Base-by-base conservation (phyloP, 106 monocot genomes). In the Triglochin maritima region DNA sequence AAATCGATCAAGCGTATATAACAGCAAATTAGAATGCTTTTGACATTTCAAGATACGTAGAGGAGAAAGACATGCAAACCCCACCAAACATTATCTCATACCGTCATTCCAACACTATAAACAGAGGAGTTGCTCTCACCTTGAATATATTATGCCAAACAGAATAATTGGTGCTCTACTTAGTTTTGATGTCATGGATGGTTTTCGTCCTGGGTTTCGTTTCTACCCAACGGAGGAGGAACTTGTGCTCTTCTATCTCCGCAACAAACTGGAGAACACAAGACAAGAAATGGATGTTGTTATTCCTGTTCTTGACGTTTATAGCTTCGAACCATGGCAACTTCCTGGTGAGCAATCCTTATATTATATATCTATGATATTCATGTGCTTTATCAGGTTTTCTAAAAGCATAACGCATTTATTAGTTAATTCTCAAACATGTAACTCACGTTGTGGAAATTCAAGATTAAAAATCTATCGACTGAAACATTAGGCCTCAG, bases 191-290 rank as follows among this genome's bases (percentile, higher is more conserved):
- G 29, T 11, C 56, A 12, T 57, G 13, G 17, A 59, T 59, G 41
- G 59, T 7, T n/a, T 6, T 3, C 29, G 6, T 47, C 48, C 7
- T 49, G 92, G 92, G 6, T 81, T 64, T 56, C 74, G 92, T 1
- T 92, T 92, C 79, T 85, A 69, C 71, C 92, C 92, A 2, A 92
- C 92, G 0, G 92, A 92, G 17, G 85, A 85, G 60, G 92, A 92
- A 74, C 81, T 92, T n/a, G 57, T 92, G 47, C 49, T 59, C n/a
- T 92, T 92, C 85, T 92, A 88, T 74, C 88, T 92, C 6, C 72
- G 49, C 6, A 78, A 88, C 76, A 92, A 81, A 77, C 79, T 92
- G 48, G 41, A 68, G 14, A 64, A 73, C 69, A 58, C 12, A 44
- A 76, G 79, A 7, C 42, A 67, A 46, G 88, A 88, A 17, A 88